Base-by-base conservation (phyloP, 768 basidiomycete genomes). In the Naganishia kalamii region DNA sequence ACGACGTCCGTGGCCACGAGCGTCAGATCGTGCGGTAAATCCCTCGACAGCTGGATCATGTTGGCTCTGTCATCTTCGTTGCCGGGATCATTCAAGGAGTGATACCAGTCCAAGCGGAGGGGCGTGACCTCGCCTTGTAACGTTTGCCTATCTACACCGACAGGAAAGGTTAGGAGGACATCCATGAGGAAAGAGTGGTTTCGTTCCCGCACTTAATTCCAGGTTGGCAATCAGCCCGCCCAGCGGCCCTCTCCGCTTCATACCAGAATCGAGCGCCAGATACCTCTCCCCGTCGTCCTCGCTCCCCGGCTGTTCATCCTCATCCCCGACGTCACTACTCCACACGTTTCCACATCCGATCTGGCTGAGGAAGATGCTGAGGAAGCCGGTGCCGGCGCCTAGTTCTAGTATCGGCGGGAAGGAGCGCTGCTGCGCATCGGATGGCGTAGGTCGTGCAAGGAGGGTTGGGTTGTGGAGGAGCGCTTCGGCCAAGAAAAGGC, bases 1-100 rank as follows among this genome's bases (percentile, higher is more conserved):
- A 77, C 76, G 35, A 77, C 75, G 51, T 77, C 76, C 15, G 76
- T 74, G 30, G 74, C 76, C 15, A 77, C 60, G 4, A 75, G 63
- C 1, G 68, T 70, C 61, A 70, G 50, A 21, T 65, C 62, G 0
- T 60, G 44, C 13, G 69, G 62, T 13, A 68, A 40, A 19, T 41
- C 40, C 37, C 35, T 41, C 12, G 57, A 65, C 21, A 59, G 19
- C 21, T 30, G 30, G 43, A 35, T 15, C 54, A 47, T 59, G 29
- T 23, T 23, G 30, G 23, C 17, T 30, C 46, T 15, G 23, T 35
- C 60, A 19, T 10, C 32, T 32, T 48, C 35, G 23, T 30, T 33
- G 12, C 32, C 23, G 5, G 32, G 21, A 13, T 52, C 60, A 3
- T 30, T 21, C 11, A 57, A 13, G 19, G 63, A 52, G 41, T 64